Conservation (phyloP, 2,329 filamentous ascomycete species). For the Teratosphaeria nubilosa region DNA sequence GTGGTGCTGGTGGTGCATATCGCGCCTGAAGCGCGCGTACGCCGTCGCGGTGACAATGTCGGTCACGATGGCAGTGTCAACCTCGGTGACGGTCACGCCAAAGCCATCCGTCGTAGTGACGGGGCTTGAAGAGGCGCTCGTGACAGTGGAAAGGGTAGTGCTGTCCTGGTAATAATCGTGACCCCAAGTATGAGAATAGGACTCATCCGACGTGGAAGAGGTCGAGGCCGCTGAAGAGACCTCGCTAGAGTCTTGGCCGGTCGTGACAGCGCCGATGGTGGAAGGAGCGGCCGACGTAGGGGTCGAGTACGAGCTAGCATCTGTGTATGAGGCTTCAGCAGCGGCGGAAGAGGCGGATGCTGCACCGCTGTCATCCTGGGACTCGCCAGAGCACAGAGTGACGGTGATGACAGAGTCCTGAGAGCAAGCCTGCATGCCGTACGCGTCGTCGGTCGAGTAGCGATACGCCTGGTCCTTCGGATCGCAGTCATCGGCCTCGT, state of each 20-base stretch:
- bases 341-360: conserved; percentile 6
- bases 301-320: conserved; percentile 2
- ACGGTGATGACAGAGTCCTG: conserved; percentile 25
- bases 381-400: conserved; percentile 26
- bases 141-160: conserved; percentile 4
- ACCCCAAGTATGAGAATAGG: neutral
- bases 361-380: conserved; percentile 7
- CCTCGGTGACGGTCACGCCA: conserved; percentile 19
- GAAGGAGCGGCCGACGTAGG: neutral
- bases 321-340: conserved; percentile 4
- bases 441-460: conserved; percentile 29
- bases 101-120: conserved; percentile 1
- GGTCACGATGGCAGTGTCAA: conserved; percentile 17
- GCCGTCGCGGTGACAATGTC: conserved; percentile 17
- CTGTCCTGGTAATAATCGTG: conserved; percentile 5
- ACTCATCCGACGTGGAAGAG: neutral
- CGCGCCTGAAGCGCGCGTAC: conserved; percentile 11
- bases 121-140: conserved; percentile 2
- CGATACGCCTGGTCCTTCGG: conserved; percentile 28
- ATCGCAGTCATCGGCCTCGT: conserved; percentile 13
- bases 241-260: neutral
- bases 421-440: conserved; percentile 29
- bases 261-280: neutral
- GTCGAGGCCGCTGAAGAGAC: conserved; percentile 7
- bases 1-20: conserved; percentile 14